A percentile compares a stretch with the other conserved stretches of the same genome.
Conservation (phyloP, 306 rosid species). For the Prunus persica region Prunus_persica_NCBIv2 NC_034009.1:41611501-41612000, state of each 20-base stretch:
- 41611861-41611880: too few relatives aligned
- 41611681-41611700: constrained; percentile 67
- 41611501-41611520: constrained; percentile 77
- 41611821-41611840: too few relatives aligned
- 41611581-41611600: constrained; percentile 76
- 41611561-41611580: constrained; percentile 56
- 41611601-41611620: constrained; percentile 76
- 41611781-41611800: too few relatives aligned
- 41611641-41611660: constrained; percentile 83
- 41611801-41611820: too few relatives aligned
- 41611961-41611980: not conserved
- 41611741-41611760: not conserved
- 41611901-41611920: not conserved
- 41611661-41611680: constrained; percentile 72
- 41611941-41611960: not conserved
- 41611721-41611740: not conserved
- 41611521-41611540: constrained; percentile 73
- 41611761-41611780: not conserved
- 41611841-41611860: too few relatives aligned
- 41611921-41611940: not conserved
- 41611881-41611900: too few relatives aligned
- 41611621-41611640: constrained; percentile 83
- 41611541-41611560: constrained; percentile 87
- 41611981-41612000: constrained; percentile 42
- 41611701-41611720: constrained; percentile 61